phyloP scores from a whole-genome alignment of 371 early-diverging fungal genomes.

The Mortierella sp. region DNA sequence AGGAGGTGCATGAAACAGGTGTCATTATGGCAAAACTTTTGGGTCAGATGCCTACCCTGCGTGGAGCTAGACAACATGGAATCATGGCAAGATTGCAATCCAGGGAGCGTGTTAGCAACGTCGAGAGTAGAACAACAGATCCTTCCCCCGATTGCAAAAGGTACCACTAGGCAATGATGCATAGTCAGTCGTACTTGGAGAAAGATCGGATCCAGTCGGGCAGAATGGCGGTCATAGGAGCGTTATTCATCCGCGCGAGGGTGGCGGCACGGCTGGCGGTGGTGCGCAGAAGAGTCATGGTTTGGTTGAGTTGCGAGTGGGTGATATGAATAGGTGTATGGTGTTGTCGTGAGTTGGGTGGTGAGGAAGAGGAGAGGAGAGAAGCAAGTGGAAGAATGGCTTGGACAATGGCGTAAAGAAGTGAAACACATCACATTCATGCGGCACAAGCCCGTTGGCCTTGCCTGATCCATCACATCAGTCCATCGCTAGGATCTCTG shows the following conservation, averaged over 20 bases:
- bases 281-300: slow-evolving; percentile 22
- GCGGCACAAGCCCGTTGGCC: too few relatives aligned
- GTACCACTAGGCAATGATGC: too few relatives aligned
- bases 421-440: too few relatives aligned
- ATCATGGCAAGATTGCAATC: background rate
- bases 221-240: slow-evolving; percentile 7
- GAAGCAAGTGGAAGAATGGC: too few relatives aligned
- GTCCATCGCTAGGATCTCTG: too few relatives aligned
- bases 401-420: too few relatives aligned
- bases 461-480: too few relatives aligned
- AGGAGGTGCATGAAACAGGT: background rate
- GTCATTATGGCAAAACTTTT: too few relatives aligned
- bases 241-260: slow-evolving; percentile 1
- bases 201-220: slow-evolving; percentile 21
- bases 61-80: slow-evolving; percentile 2
- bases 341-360: background rate
- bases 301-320: background rate
- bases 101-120: too few relatives aligned
- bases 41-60: background rate
- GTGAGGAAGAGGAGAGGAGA: background rate
- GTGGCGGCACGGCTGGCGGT: slow-evolving; percentile 6
- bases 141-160: too few relatives aligned
- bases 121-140: too few relatives aligned
- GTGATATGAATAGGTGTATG: background rate
- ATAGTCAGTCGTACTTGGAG: slow-evolving; percentile 13